Base-by-base conservation (phyloP, 345 rosid genomes). In the Conringia planisiliqua region DNA sequence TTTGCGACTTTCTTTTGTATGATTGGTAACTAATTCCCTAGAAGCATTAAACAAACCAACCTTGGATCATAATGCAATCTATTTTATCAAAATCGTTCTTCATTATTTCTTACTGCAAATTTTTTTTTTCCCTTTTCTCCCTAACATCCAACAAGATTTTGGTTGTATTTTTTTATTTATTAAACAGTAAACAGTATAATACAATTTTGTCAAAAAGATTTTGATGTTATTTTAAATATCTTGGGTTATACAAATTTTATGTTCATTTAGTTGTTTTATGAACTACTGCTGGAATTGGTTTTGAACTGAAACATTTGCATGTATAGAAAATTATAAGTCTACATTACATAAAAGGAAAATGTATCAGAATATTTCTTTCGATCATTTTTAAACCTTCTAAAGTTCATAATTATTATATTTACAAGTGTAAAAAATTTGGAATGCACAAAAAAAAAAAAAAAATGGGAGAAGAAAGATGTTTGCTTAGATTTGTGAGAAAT, bases 391-490 rank as follows among this genome's bases (percentile, higher is more conserved):
- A 22, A 12, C 17, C n/a, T 56, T 42, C 1, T 11, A 12, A 42
- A 42, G 32, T 32, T 12, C 7, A 36, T 59, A 42, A 36, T 57
- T 66, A 57, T 58, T 48, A 46, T 26, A 66, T 56, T 56, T 64
- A 74, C 72, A 74, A 44, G 71, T 73, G 78, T 24, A 11, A 10
- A 63, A 44, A n/a, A 12, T 46, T 56, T 55, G 59, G 39, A 73
- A 33, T 56, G 66, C 65, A 22, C 57, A 43, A 73, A 56, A 48
- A 3, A 69, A 16, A 12, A 43, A 73, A 56, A 48, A 3, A 69
- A 16, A 12, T 20, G 18, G 55, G 5, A 52, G 12, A 51, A 20
- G 24, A 74, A 74, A 56, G 51, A 24, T n/a, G 40, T 55, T 40
- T 62, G 22, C 35, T 4, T 27, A 35, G 61, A 26, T 47, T 26